Conservation (phyloP, 2,329 filamentous ascomycete genomes). For the Trichoderma koningiopsis region DNA sequence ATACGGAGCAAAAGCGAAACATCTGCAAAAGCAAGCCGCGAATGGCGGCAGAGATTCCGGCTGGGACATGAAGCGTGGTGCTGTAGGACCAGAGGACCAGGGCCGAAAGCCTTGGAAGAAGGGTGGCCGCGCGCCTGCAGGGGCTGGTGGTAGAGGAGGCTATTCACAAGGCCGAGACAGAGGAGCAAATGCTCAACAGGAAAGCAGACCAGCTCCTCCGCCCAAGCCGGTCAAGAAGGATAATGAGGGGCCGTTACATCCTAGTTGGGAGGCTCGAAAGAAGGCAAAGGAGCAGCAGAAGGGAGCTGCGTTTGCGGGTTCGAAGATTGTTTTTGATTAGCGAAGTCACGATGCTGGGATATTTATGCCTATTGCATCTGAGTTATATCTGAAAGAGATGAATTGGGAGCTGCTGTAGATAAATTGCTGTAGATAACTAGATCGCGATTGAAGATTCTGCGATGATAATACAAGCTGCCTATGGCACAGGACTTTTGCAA, state of each 20-base stretch:
- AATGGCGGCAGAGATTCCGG: slow-evolving; percentile 48
- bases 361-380: not conserved
- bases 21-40: slow-evolving; percentile 50
- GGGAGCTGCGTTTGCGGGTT: slow-evolving; percentile 29
- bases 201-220: slow-evolving; percentile 29
- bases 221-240: slow-evolving; percentile 43
- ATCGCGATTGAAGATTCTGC: not conserved
- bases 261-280: slow-evolving; percentile 34
- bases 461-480: not conserved
- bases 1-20: slow-evolving; percentile 70
- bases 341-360: not conserved
- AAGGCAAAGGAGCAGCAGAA: slow-evolving; percentile 32
- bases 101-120: slow-evolving; percentile 56
- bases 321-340: slow-evolving; percentile 34
- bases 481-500: not conserved
- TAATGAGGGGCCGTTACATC: slow-evolving; percentile 58
- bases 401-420: not conserved
- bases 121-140: slow-evolving; percentile 42
- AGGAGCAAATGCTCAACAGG: slow-evolving; percentile 1
- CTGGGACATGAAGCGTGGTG: slow-evolving; percentile 61
- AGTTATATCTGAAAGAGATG: no score
- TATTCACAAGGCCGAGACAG: slow-evolving; percentile 15
- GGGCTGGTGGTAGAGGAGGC: slow-evolving; percentile 2
- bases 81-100: slow-evolving; percentile 49
- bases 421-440: not conserved